Base-by-base conservation (phyloP, 257 asterid genomes). In the Solanum chmielewskii region DNA sequence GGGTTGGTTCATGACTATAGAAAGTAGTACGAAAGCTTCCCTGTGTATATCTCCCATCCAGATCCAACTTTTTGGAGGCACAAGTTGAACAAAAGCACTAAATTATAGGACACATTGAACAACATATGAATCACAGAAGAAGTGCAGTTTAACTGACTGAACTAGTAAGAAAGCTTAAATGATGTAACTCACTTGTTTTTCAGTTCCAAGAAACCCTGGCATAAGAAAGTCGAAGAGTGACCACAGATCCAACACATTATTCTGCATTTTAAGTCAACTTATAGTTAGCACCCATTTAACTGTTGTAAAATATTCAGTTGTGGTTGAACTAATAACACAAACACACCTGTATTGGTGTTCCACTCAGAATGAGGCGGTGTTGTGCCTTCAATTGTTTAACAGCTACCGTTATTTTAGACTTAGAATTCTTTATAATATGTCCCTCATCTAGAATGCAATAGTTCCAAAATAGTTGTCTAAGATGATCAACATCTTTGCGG, bases 141-240 rank as follows among this genome's bases (percentile, higher is more conserved):
- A 81, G 70, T 49, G 44, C 44, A 49, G 18, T 81, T 49, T 29
- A 76, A 76, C 83, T 42, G 60, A 76, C 59, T 76, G 31, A 76
- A 76, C 21, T 42, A 49, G 37, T 42, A 76, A 76, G 60, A 76
- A 76, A 76, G 37, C 66, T 78, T 25, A 59, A 31, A 83, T 76
- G 76, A 86, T 75, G 78, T 52, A 78, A 89, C 95, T 86, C 94
- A 97, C 99, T 89, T 97, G 99, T 96, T 98, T 95, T 89, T 97
- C 99, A 13, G 99, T 97, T 92, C 99, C 99, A 87, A 97, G 99
- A 92, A 97, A 97, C 87, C 99, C 99, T 37, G 99, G 99, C 99
- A 97, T 97, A 85, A 97, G 99, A 91, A 97, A 97, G 95, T 97
- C 99, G 90, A 97, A 97, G 87, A 97, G 98, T 86, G 99, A 97